phyloP scores from a whole-genome alignment of 345 rosid genomes.

The Gossypium australe region DNA sequence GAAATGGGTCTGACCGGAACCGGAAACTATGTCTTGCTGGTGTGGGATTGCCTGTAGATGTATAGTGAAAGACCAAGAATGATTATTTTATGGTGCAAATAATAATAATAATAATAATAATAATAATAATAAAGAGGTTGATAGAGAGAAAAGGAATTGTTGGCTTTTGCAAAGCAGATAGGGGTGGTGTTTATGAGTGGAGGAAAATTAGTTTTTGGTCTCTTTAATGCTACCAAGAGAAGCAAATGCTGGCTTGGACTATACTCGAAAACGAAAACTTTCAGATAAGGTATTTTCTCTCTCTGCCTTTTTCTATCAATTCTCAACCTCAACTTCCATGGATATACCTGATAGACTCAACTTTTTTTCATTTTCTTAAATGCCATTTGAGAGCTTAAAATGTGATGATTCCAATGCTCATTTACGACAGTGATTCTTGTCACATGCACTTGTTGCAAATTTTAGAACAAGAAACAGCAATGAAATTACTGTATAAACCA shows the following conservation, averaged over 20 bases:
- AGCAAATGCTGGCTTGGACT: conserved; percentile 21
- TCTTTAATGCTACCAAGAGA: conserved; percentile 32
- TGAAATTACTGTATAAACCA: neutral
- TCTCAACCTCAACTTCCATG: conserved; percentile 8
- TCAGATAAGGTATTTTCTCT: conserved; percentile 26
- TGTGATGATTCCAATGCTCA: neutral
- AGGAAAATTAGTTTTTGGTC: conserved; percentile 37
- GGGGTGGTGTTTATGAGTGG: conserved; percentile 72
- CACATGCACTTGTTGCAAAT: neutral
- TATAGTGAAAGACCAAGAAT: neutral
- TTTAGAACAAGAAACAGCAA: neutral
- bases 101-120: neutral
- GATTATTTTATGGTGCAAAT: conserved; percentile 4
- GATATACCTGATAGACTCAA: neutral
- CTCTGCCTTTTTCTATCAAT: neutral
- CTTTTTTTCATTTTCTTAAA: too few species aligned
- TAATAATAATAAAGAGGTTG: neutral
- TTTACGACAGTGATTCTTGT: neutral
- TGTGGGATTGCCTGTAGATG: conserved; percentile 9
- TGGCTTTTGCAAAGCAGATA: conserved; percentile 69
- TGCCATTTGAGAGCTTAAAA: neutral
- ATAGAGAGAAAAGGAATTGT: conserved; percentile 9
- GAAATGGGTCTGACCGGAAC: conserved; percentile 20
- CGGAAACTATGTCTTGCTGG: conserved; percentile 10
- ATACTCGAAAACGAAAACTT: neutral